Conservation (phyloP, 2,329 filamentous ascomycete species). For the Phyllosticta ampelicida region DNA sequence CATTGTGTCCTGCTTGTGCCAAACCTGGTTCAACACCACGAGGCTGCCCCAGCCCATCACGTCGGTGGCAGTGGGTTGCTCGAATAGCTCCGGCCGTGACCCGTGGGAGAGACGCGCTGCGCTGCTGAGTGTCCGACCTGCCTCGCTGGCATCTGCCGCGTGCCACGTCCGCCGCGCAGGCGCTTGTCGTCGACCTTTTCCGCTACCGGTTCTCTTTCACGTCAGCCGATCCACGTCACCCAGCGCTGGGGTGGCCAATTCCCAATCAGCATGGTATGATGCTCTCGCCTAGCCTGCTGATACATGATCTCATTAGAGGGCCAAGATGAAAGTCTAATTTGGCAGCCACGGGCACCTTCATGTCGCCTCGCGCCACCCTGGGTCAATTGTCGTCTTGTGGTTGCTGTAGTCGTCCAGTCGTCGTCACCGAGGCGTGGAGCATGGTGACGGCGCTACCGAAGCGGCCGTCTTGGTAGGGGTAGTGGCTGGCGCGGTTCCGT, state of each 20-base stretch:
- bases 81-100: not conserved
- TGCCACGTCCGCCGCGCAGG: not conserved
- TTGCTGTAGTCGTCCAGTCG: not conserved
- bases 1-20: not conserved
- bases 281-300: not conserved
- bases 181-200: not conserved
- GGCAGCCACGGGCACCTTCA: not conserved
- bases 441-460: not conserved
- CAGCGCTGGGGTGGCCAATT: not conserved
- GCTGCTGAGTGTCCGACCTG: too few relatives aligned
- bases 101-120: not conserved
- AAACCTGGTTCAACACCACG: not conserved
- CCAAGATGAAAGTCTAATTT: not conserved
- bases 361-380: not conserved
- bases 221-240: not conserved
- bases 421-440: too few relatives aligned
- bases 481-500: not conserved
- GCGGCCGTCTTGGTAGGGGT: not conserved
- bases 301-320: not conserved
- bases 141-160: not conserved
- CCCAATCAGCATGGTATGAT: not conserved
- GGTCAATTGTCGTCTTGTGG: not conserved
- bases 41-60: not conserved
- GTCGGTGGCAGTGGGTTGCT: not conserved
- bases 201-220: not conserved